Base-by-base conservation (phyloP, 1,284 basidiomycete genomes). In the Ganoderma lingzhi region DNA sequence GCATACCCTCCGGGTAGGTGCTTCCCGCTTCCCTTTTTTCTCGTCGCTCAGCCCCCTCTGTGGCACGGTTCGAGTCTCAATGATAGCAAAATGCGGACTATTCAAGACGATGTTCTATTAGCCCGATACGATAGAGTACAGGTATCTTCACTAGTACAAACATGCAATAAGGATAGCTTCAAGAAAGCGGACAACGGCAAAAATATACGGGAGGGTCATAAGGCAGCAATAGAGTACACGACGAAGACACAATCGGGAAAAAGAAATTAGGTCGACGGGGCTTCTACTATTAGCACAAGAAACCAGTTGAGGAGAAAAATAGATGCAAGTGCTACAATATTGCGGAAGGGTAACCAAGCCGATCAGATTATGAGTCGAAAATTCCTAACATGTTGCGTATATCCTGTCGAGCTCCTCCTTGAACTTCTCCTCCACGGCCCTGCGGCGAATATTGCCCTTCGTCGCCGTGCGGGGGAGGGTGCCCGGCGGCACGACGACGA, bases 361-460 rank as follows among this genome's bases (percentile, higher is more conserved):
- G 41, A 32, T 70, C 64, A 70, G 45, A 70, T 64, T 64, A 42
- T 64, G 68, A 8, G 68, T 65, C 41, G 35, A 35, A 12, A 59
- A 66, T 66, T 62, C 68, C 66, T 70, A 72, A 55, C 65, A 67
- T 30, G 70, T 63, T 37, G n/a, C 59, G 62, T 76, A 90, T 41
- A 90, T 83, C 63, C 78, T 73, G 75, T 91, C 88, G 17, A 92
- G 80, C 58, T 84, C 79, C 37, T 73, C 73, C 75, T 82, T 82
- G 80, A 86, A 90, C 35, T 79, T 72, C 66, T 88, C 87, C 78
- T 91, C 90, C 30, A 91, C 89, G 12, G 88, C 89, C 69, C 82
- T 84, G 67, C 90, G 86, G 62, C 90, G 85, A 70, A 92, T 88
- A 72, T 92, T 92, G 19, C 90, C 90, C 78, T 92, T 92, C 17